phyloP scores from a whole-genome alignment of 1,284 basidiomycete genomes.

The Irpex sp. region DNA sequence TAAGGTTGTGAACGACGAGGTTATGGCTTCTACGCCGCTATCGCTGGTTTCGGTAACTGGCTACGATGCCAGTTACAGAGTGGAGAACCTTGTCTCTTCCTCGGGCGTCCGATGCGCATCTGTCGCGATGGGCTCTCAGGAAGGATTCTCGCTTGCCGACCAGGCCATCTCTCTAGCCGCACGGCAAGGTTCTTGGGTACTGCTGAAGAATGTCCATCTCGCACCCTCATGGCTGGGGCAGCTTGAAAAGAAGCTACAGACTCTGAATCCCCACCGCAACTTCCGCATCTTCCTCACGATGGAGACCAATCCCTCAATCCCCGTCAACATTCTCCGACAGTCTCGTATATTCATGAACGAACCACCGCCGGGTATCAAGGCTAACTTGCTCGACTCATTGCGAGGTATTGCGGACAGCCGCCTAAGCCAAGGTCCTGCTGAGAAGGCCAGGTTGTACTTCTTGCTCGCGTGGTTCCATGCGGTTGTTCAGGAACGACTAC shows the following conservation, averaged over 20 bases:
- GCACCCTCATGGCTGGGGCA: slow-evolving; percentile 92
- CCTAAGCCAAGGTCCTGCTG: slow-evolving; percentile 77
- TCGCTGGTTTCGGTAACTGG: slow-evolving; percentile 89
- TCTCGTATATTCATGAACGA: slow-evolving; percentile 97
- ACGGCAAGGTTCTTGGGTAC: slow-evolving; percentile 88
- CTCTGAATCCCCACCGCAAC: slow-evolving; percentile 77
- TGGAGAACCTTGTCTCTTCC: slow-evolving; percentile 83
- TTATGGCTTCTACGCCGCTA: slow-evolving; percentile 78
- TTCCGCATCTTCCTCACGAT: slow-evolving; percentile 97
- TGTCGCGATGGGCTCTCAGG: slow-evolving; percentile 97
- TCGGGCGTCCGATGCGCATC: slow-evolving; percentile 73
- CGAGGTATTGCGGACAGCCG: slow-evolving; percentile 69
- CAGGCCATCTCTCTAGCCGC: slow-evolving; percentile 90
- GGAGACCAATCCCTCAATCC: slow-evolving; percentile 90
- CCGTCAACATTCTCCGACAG: slow-evolving; percentile 92
- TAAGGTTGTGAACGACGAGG: slow-evolving; percentile 73
- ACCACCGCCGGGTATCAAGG: slow-evolving; percentile 91
- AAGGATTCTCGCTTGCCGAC: slow-evolving; percentile 92
- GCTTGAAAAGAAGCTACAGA: slow-evolving; percentile 94
- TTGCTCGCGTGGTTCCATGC: slow-evolving; percentile 98
- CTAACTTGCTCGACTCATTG: slow-evolving; percentile 90
- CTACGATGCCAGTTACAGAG: slow-evolving; percentile 92
- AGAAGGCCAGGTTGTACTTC: slow-evolving; percentile 90
- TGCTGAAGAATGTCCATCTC: slow-evolving; percentile 94
- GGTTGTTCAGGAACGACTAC: slow-evolving; percentile 89